Evolutionary conservation across 805 yeast genomes (phyloP).

Genomic region (Teunomyces atbi): DNA sequence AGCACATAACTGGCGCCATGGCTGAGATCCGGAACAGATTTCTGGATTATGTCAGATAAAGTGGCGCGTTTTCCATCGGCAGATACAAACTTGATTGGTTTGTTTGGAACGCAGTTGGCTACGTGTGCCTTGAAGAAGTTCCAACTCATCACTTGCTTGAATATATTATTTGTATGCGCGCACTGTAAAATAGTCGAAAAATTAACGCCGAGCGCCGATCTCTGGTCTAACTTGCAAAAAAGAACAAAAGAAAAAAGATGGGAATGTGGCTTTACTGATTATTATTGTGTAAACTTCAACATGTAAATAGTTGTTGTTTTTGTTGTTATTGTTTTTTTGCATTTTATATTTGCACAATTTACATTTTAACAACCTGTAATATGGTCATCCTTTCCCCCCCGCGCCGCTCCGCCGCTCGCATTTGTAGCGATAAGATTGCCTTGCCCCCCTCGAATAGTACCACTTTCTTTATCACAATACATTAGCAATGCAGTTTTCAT

Average conservation of each 20-base stretch:
- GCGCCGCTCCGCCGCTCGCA: not conserved
- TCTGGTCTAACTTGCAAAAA: not conserved
- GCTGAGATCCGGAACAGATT: conserved; percentile 39
- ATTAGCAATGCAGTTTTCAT: conserved; percentile 27
- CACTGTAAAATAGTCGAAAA: not conserved
- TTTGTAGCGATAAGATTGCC: conserved; percentile 8
- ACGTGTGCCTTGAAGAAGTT: conserved; percentile 22
- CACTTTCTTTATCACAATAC: not conserved
- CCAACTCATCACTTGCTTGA: not conserved
- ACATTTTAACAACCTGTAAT: not conserved
- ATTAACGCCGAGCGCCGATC: not conserved
- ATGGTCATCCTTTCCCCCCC: not conserved
- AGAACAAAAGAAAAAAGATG: not conserved
- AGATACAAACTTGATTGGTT: conserved; percentile 21
- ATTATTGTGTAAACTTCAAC: no score
- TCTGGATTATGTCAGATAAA: conserved; percentile 33
- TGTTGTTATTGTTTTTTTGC: not conserved
- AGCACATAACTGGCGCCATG: conserved; percentile 38
- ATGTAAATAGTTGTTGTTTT: not conserved
- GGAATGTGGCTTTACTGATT: no score
- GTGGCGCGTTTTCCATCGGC: conserved; percentile 10
- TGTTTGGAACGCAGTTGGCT: conserved; percentile 21
- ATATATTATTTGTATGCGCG: no score
- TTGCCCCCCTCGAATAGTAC: not conserved
- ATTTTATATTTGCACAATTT: no score